Base-by-base conservation (phyloP, 805 yeast genomes). In the Candida arabinofermentans region DNA sequence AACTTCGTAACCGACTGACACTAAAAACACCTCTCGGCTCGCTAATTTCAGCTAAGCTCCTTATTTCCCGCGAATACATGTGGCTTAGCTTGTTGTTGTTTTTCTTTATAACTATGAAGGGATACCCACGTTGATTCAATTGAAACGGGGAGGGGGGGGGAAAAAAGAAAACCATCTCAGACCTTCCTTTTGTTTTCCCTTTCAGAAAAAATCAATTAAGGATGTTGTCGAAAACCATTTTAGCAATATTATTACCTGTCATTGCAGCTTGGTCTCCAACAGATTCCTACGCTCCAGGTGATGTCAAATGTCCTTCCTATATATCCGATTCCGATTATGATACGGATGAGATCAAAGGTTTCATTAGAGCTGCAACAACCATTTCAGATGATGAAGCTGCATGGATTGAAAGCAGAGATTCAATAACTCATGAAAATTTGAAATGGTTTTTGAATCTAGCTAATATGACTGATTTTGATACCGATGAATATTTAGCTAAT, bases 231-330 rank as follows among this genome's bases (percentile, higher is more conserved):
- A 3, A 26, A 2, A 8, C 36, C 32, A 14, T 21, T 5, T 8
- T 22, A 8, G 14, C 31, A 6, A 10, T 26, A 8, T 19, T 26
- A 8, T 19, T 23, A 1, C 21, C 38, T 12, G 17, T 31, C 8
- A 44, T 33, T 6, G 9, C 23, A 5, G 65, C 63, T 0, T 77
- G 78, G 81, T 73, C 80, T 3, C 82, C 82, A 2, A 70, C 77
- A 0, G 70, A 74, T 42, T 66, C 75, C 1, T 82, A 82, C 48
- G 83, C 82, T 1, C 89, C 89, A 1, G 82, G 77, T 0, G 59
- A 62, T 12, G 74, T 80, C 5, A 62, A 67, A 3, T 81, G 87
- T 60, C 85, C 84, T 0, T 34, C 59, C 2, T 60, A 58, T 39
- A 21, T 61, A 17, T 24, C 46, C 13, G 58, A 55, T 5, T 34